Conservation (phyloP, 441 rosid species). For the Populus hybrid region DNA sequence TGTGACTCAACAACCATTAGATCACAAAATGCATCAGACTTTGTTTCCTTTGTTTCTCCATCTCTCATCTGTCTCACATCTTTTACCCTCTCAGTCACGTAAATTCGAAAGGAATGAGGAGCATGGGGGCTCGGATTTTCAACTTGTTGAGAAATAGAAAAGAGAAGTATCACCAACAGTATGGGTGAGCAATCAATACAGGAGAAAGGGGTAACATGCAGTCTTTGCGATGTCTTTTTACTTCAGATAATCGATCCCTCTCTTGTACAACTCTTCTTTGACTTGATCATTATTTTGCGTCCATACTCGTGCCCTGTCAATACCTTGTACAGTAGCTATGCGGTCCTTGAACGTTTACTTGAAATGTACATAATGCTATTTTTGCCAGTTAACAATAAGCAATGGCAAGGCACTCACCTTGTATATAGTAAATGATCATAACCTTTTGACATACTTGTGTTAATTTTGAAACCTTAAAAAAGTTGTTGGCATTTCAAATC, state of each 20-base stretch:
- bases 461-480: background rate
- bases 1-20: slow-evolving; percentile 25
- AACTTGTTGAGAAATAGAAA: background rate
- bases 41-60: slow-evolving; percentile 4
- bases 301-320: background rate
- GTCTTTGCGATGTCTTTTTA: slow-evolving; percentile 25
- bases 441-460: background rate
- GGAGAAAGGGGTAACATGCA: slow-evolving; percentile 23
- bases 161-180: background rate
- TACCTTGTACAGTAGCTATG: no score
- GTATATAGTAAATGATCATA: background rate
- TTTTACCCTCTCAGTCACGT: slow-evolving; percentile 46
- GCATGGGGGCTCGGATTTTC: slow-evolving; percentile 28
- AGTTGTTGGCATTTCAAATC: background rate
- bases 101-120: slow-evolving; percentile 24
- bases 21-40: slow-evolving; percentile 1
- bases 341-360: background rate
- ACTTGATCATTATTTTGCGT: background rate
- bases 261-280: slow-evolving; percentile 5
- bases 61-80: slow-evolving; percentile 33
- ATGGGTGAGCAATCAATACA: slow-evolving; percentile 21
- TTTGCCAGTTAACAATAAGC: background rate
- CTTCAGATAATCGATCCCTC: slow-evolving; percentile 23
- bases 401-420: background rate
- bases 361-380: no score